Conservation (phyloP, 140 eudicot species). For the Erigeron philadelphicus region DNA sequence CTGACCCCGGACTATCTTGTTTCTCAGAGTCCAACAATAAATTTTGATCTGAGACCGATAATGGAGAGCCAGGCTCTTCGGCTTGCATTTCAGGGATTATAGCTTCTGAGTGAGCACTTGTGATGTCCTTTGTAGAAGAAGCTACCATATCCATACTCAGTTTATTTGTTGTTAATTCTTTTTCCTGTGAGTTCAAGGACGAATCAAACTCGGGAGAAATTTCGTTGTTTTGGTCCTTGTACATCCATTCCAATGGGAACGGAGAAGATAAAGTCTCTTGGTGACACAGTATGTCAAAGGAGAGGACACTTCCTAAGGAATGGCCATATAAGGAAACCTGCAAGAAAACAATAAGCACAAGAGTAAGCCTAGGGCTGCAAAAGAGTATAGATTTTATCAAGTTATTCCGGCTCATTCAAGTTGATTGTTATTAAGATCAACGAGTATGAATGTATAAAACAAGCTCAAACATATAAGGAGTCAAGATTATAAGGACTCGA, state of each 20-base stretch:
- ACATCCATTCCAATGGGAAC: slow-evolving; percentile 69
- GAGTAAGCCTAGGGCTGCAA: background rate
- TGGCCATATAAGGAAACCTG: slow-evolving; percentile 96
- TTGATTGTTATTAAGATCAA: background rate
- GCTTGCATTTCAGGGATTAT: slow-evolving; percentile 17
- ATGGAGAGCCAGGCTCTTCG: slow-evolving; percentile 19
- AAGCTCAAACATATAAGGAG: no score
- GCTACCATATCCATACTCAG: slow-evolving; percentile 26
- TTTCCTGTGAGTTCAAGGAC: slow-evolving; percentile 15
- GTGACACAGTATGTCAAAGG: slow-evolving; percentile 95
- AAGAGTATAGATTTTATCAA: background rate
- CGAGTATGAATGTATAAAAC: background rate
- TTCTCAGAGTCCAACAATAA: slow-evolving; percentile 31
- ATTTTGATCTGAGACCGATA: slow-evolving; percentile 35
- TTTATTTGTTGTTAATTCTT: slow-evolving; percentile 21
- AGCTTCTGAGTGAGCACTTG: background rate
- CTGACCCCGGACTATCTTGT: slow-evolving; percentile 21
- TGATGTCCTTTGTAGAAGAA: slow-evolving; percentile 17
- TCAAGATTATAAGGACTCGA: no score
- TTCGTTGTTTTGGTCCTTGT: slow-evolving; percentile 36
- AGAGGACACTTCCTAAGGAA: slow-evolving; percentile 95
- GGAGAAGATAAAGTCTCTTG: slow-evolving; percentile 74
- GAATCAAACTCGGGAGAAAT: slow-evolving; percentile 14
- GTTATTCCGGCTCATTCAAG: background rate
- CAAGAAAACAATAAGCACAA: slow-evolving; percentile 1